These are phyloP conservation scores for Mucor irregularis DNA, from an alignment of 371 early-diverging fungal species.

Conservation along the genomic window DNA sequence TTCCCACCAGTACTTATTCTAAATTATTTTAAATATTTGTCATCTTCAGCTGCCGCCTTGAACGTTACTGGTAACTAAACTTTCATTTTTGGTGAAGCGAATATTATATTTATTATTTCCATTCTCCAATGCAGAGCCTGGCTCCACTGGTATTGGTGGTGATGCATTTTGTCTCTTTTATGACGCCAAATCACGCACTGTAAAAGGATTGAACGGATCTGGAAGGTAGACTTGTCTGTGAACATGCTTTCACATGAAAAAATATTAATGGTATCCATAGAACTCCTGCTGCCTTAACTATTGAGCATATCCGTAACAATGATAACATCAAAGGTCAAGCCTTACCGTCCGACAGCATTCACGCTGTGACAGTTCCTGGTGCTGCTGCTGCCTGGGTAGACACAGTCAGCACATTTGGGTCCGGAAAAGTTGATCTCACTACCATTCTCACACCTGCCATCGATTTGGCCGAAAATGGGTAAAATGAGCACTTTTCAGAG, in stretches of 20 bases:
- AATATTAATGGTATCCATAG: slow-evolving; percentile 18
- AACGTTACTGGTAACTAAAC: slow-evolving; percentile 58
- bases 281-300: slow-evolving; percentile 64
- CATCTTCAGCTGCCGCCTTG: slow-evolving; percentile 59
- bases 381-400: slow-evolving; percentile 81
- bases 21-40: slow-evolving; percentile 5
- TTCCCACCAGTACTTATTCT: neutral
- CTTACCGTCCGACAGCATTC: slow-evolving; percentile 52
- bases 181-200: slow-evolving; percentile 58
- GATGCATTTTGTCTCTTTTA: slow-evolving; percentile 88
- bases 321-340: slow-evolving; percentile 31
- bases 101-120: neutral
- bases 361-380: slow-evolving; percentile 84
- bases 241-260: neutral
- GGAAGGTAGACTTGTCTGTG: slow-evolving; percentile 57
- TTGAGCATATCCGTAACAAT: slow-evolving; percentile 38
- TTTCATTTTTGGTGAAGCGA: neutral
- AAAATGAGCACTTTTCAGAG: neutral
- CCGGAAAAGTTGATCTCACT: slow-evolving; percentile 56
- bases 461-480: slow-evolving; percentile 73
- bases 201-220: slow-evolving; percentile 73
- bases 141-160: slow-evolving; percentile 91
- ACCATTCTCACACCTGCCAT: slow-evolving; percentile 75
- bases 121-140: slow-evolving; percentile 59
- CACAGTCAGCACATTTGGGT: slow-evolving; percentile 72